Evolutionary conservation across 2,329 filamentous ascomycete species (phyloP), one percentile per base, ranked within the genome.

Genomic region (Aureobasidium zeae): DNA sequence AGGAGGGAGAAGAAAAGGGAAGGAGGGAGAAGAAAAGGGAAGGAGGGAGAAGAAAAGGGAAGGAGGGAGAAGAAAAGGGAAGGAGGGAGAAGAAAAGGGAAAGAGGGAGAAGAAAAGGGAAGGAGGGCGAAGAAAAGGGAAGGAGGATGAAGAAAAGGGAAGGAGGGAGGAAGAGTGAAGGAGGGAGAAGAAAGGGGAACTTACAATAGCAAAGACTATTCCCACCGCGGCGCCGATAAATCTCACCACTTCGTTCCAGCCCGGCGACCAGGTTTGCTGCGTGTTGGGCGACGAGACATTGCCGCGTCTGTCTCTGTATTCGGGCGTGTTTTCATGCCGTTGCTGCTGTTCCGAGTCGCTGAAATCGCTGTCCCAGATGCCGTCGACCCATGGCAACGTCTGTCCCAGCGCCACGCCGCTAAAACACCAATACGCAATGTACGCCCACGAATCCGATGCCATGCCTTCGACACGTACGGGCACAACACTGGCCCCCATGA

Each of bases 331-430:
- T 5, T 52, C 52, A 6, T 53, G 68, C 66, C 51, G 71, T 65
- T 6, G 67, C 6, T 53, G 68, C 66, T 51, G 71, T 65, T 6
- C 67, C n/a, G n/a, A n/a, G 31, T 72, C 67, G 22, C 29, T 43
- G 8, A 29, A 33, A 19, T 45, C 43, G 2, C 53, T 49, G 48
- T 81, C 77, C 77, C 83, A 91, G 8, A 87, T 61, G 9, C 73
- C 68, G 60, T 98, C 91, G 15, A 94, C 74, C 75, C 81, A 89
- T 1, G 91, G 91, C 46, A 96, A 65, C 38, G 93, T 63, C 46
- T 79, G 81, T 5, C 91, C 91, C 17, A 95, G 65, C 0, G 74
- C 70, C 4, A 94, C 77, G 12, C 87, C 88, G 0, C 81, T 79
- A 8, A 81, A 54, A 1, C 87, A 91, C 89, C 91, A 98, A 50